Evolutionary conservation across 108 stramenopile genomes (phyloP).

Genomic region (Tribonema minus): DNA sequence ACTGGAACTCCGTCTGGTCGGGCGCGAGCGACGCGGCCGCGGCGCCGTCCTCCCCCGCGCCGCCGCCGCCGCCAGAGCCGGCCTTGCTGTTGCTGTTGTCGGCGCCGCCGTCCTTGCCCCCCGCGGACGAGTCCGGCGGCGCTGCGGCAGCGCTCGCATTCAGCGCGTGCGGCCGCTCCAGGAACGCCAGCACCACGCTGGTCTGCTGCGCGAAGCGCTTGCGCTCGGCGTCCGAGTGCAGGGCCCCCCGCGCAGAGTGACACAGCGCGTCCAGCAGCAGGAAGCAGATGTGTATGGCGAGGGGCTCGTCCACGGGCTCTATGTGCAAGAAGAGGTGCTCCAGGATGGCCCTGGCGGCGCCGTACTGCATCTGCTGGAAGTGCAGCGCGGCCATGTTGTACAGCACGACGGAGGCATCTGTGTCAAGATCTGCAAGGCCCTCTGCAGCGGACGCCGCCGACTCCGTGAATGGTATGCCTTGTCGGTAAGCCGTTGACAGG

Average conservation of each 20-base stretch:
- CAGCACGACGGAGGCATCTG: conserved; percentile 44
- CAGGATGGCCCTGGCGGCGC: conserved; percentile 30
- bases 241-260: conserved; percentile 45
- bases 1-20: conserved; percentile 42
- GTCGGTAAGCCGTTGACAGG: neutral
- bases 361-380: conserved; percentile 50
- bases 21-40: neutral
- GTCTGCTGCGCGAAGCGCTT: conserved; percentile 28
- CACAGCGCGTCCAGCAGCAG: conserved; percentile 48
- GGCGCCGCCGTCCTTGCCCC: neutral
- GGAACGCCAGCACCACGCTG: conserved; percentile 19
- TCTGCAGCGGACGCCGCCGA: conserved; percentile 4
- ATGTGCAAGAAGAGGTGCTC: conserved; percentile 37
- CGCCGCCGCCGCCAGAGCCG: neutral
- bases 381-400: conserved; percentile 40
- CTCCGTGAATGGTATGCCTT: neutral
- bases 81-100: neutral
- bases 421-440: conserved; percentile 37
- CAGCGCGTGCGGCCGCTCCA: conserved; percentile 40
- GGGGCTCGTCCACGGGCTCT: conserved; percentile 31
- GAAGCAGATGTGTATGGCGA: conserved; percentile 46
- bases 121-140: too few species aligned
- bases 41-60: conserved; percentile 7
- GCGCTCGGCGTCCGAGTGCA: conserved; percentile 11
- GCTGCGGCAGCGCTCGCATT: too few species aligned